Evolutionary conservation across 306 rosid genomes (phyloP), one percentile per base, ranked within the genome.

Genomic region (Phaseolus lunatus): DNA sequence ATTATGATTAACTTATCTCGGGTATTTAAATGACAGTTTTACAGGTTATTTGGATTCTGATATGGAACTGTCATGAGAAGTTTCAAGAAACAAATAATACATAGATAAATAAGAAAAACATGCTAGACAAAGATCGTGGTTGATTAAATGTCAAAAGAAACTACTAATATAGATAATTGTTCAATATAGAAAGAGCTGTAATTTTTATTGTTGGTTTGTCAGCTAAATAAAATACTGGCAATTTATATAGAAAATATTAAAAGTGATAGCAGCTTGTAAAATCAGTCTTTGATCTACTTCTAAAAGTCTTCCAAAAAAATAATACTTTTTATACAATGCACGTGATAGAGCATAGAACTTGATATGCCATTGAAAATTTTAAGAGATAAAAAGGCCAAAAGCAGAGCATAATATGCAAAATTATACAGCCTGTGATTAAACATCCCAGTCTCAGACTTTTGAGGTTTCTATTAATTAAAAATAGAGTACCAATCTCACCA

Each of bases 161-260:
- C 59, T 45, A 45, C 59, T 6, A 20, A 62, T 11, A 47, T 22
- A 48, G 35, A 20, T 12, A 44, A 44, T 3, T 2, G 37, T 41
- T 44, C 13, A 22, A 66, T n/a, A 67, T 24, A 78, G 33, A 70
- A 61, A 61, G 78, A 70, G 11, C 66, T 35, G 43, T 61, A 48
- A 9, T 1, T 16, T 35, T 33, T 48, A 48, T 48, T 22, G 24
- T 19, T 26, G 23, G 7, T 49, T 53, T 41, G 65, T 49, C 63
- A 49, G 37, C 56, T 35, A 22, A 61, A 61, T 2, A 33, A 48
- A 70, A 49, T 18, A 29, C 43, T 67, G n/a, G 26, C 23, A 23
- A 75, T 47, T 67, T 49, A 11, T 35, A 58, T 47, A 59, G 50
- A 78, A 20, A 43, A 64, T 57, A 68, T n/a, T 31, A 22, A 39